phyloP scores from a whole-genome alignment of 345 rosid genomes.

The Angophora floribunda region DNA sequence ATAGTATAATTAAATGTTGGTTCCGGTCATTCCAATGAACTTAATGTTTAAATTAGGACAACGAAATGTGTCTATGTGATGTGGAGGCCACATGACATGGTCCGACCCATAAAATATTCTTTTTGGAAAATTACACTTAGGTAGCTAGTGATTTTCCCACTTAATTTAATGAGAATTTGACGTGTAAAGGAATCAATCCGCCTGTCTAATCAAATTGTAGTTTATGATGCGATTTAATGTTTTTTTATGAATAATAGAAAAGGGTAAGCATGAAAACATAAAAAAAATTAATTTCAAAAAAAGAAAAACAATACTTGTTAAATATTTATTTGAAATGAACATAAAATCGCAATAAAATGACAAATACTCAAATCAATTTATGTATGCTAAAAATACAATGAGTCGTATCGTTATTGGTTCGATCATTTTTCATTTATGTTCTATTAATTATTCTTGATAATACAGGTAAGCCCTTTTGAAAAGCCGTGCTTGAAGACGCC shows the following conservation, averaged over 20 bases:
- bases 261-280: not conserved
- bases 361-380: not conserved
- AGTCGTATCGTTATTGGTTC: no score
- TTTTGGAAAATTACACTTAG: not conserved
- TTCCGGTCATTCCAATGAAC: not conserved
- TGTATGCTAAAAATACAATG: not conserved
- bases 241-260: not conserved
- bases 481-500: not conserved
- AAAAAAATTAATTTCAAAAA: not conserved
- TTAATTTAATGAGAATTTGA: not conserved
- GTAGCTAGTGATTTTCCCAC: not conserved
- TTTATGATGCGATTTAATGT: not conserved
- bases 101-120: not conserved
- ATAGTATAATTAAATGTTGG: not conserved
- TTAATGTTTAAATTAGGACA: not conserved
- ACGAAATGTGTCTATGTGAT: not conserved
- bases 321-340: not conserved
- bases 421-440: not conserved
- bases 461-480: not conserved
- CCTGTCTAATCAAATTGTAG: not conserved
- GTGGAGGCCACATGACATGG: not conserved
- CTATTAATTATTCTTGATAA: not conserved
- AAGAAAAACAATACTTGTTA: not conserved
- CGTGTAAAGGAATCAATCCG: not conserved
- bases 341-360: not conserved